Base-by-base conservation (phyloP, 2,329 filamentous ascomycete species). In the Colletotrichum filicis region DNA sequence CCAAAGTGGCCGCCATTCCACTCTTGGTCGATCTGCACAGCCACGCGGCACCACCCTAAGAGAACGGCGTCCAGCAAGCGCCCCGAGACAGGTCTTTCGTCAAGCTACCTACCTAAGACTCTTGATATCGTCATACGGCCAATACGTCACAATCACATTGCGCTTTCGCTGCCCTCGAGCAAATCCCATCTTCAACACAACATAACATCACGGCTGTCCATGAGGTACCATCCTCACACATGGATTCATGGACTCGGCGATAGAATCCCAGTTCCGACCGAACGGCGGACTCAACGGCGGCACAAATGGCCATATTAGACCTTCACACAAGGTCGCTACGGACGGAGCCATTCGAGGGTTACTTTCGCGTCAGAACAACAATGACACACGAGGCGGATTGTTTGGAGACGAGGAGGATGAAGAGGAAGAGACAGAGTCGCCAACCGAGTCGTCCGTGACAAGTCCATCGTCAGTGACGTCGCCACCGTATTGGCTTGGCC, bases 401-500 rank as follows among this genome's bases (percentile, higher is more conserved):
- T 74, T 73, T 22, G 71, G 66, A 22, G 71, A 73, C 26, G 71
- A 73, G 5, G 71, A 73, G 24, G 70, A 73, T 11, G 19, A 49
- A 22, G 42, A 49, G 32, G 66, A 60, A 16, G 70, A 73, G 7
- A 62, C 55, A n/a, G 59, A 65, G 62, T 69, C 73, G 65, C 67
- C 63, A 6, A 24, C 49, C n/a, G 57, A 60, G 30, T 71, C 74
- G 14, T 62, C 73, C 46, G 64, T 73, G 11, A 61, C 69, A 52
- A 74, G 68, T 52, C 74, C 74, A 30, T 49, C 74, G 1, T 79
- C 83, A 11, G 74, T 82, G 28, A 82, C 78, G 2, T 81, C 83
- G 22, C 86, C 86, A 24, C 85, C 85, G 5, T 87, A 87, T 77
- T 87, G 86, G 86, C 76, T 78, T 59, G 68, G 75, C 32, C 68